phyloP scores from a whole-genome alignment of 768 basidiomycete genomes.

The Agaricus bisporus region DNA sequence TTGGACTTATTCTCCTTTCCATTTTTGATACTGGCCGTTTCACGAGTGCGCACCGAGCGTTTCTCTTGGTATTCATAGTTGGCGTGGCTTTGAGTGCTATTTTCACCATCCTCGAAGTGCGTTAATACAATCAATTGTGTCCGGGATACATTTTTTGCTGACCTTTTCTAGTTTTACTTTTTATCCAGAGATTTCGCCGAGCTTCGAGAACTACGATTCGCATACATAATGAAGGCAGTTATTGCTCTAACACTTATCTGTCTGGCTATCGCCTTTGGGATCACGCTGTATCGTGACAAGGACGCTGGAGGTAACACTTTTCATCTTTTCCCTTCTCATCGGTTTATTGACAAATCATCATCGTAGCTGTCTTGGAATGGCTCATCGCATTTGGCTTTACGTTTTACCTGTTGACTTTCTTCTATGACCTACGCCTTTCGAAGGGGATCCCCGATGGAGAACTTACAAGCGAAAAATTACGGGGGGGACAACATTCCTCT shows the following conservation, averaged over 20 bases:
- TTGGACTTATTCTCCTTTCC: conserved; percentile 62
- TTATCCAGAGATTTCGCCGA: conserved; percentile 49
- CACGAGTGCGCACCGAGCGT: conserved; percentile 44
- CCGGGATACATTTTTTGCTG: background rate
- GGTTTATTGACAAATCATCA: background rate
- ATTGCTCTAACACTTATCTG: conserved; percentile 54
- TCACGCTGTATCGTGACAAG: conserved; percentile 35
- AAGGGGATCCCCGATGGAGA: conserved; percentile 47
- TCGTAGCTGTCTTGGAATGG: conserved; percentile 68
- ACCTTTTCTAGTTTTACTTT: conserved; percentile 49
- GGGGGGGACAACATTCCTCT: background rate
- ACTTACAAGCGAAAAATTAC: conserved; percentile 28
- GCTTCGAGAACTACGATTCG: conserved; percentile 36
- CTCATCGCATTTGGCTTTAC: conserved; percentile 65
- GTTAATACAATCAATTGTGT: background rate
- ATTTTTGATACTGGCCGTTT: conserved; percentile 63
- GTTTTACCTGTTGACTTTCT: conserved; percentile 68
- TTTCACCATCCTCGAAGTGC: conserved; percentile 66
- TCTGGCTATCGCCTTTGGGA: conserved; percentile 58
- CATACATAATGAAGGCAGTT: conserved; percentile 57
- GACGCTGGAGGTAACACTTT: conserved; percentile 42
- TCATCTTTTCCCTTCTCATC: background rate
- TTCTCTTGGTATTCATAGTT: conserved; percentile 67
- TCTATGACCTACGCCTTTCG: conserved; percentile 60
- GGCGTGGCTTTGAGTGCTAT: conserved; percentile 70